Conservation (phyloP, 1,139 yeast species). For the Lodderomyces jiufengensis region DNA sequence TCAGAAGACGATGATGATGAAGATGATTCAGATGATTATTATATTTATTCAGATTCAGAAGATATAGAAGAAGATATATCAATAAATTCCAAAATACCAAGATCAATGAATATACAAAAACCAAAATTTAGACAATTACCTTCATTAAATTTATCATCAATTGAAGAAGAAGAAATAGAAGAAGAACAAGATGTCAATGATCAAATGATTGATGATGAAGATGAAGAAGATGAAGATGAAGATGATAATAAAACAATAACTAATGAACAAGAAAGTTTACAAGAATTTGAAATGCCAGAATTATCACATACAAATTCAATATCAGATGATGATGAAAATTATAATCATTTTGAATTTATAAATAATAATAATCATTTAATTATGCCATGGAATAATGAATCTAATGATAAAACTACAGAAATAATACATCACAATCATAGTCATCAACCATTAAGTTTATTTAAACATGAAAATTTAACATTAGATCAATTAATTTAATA, state of each 20-base stretch:
- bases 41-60: conserved; percentile 26
- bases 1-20: conserved; percentile 16
- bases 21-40: conserved; percentile 27
- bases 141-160: conserved; percentile 21
- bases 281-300: conserved; percentile 19
- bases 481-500: conserved; percentile 11
- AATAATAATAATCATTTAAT: background rate
- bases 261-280: conserved; percentile 12
- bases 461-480: conserved; percentile 9
- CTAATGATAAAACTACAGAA: background rate
- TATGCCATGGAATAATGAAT: background rate
- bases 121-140: conserved; percentile 21
- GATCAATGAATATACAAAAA: conserved; percentile 5
- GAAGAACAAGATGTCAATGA: conserved; percentile 24
- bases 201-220: conserved; percentile 10
- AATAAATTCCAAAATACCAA: conserved; percentile 11
- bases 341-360: background rate
- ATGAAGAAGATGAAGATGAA: conserved; percentile 12
- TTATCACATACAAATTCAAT: conserved; percentile 20
- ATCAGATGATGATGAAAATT: conserved; percentile 23
- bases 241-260: conserved; percentile 18
- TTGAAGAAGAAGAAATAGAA: conserved; percentile 24
- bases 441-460: conserved; percentile 7
- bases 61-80: conserved; percentile 17
- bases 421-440: conserved; percentile 2